Evolutionary conservation across 345 rosid genomes (phyloP), one percentile per base, ranked within the genome.

Genomic region (Citrus unshiu): DNA sequence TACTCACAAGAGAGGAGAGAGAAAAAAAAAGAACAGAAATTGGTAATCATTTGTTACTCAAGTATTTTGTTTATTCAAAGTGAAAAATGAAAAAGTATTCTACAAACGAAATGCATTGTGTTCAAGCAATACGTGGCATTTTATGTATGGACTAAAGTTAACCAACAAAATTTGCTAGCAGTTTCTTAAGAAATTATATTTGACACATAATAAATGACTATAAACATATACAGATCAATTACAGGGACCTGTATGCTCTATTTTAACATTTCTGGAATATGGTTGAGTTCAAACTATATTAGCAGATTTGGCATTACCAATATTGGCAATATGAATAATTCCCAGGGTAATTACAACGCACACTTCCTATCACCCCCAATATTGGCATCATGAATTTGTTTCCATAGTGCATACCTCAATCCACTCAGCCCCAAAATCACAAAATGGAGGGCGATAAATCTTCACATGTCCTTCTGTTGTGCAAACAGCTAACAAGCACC

Each of bases 341-440:
- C 7, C 37, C 58, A 60, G 32, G 79, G 7, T 61, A 61, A 70
- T 1, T 30, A 24, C 67, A 58, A 72, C 18, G 51, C 18, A 13
- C 24, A 66, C 34, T 18, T 56, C 6, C 29, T 65, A 58, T 63
- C 71, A 72, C 51, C 51, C 34, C 40, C 43, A 32, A 34, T 19
- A 3, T 34, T 32, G n/a, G 40, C 68, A 65, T 65, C 68, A 65
- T 65, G 43, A 40, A 49, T 49, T 46, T 30, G 46, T 37, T 71
- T 57, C 56, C 79, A 21, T n/a, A 56, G 70, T 43, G 58, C 87
- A 70, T 80, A 96, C 98, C 97, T 90, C 98, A 78, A 96, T 80
- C 99, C 99, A 96, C 81, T 96, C 97, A 72, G 99, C 89, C 84
- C 86, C 86, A 79, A 91, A 95, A 83, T 94, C 98, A 80, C 84